Percentiles rank a stretch among this genome's conserved stretches.
These are phyloP conservation scores for Geotrichum cucujoidarum DNA, from an alignment of 1,139 yeast genomes.

Conservation along the genomic window DNA sequence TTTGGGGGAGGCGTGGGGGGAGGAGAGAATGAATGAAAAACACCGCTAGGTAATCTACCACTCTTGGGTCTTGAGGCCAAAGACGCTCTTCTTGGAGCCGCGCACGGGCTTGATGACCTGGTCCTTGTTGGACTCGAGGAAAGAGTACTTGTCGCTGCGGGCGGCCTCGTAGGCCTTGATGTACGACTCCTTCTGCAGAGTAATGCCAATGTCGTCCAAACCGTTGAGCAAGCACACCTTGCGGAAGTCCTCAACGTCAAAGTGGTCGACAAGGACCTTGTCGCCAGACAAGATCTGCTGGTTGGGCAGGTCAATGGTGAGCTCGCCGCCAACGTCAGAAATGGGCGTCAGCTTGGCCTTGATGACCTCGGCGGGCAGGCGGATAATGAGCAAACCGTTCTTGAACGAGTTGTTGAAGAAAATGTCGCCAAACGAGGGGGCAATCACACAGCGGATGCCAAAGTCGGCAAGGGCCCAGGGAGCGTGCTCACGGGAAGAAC, in stretches of 20 bases:
- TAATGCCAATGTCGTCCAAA: slow-evolving; percentile 92
- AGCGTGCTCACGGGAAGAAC: slow-evolving; percentile 98
- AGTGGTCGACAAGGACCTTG: slow-evolving; percentile 70
- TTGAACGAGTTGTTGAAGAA: slow-evolving; percentile 95
- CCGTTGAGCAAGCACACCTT: slow-evolving; percentile 93
- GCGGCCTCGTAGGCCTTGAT: slow-evolving; percentile 67
- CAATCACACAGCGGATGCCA: slow-evolving; percentile 91
- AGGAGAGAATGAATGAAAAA: neutral
- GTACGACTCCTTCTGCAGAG: slow-evolving; percentile 79
- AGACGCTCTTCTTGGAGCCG: slow-evolving; percentile 65
- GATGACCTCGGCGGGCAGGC: slow-evolving; percentile 74
- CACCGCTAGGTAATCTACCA: slow-evolving; percentile 45
- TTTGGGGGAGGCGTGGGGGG: no score
- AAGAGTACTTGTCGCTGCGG: slow-evolving; percentile 77
- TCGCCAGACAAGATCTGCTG: slow-evolving; percentile 76
- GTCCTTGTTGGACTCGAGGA: slow-evolving; percentile 81
- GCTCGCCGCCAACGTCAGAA: slow-evolving; percentile 64
- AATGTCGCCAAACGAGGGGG: slow-evolving; percentile 97
- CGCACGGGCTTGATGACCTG: slow-evolving; percentile 51
- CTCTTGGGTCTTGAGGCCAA: slow-evolving; percentile 70
- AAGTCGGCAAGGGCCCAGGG: slow-evolving; percentile 99
- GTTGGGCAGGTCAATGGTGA: slow-evolving; percentile 78
- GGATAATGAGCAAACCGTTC: slow-evolving; percentile 88
- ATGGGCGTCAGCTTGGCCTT: slow-evolving; percentile 66
- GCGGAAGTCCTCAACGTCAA: slow-evolving; percentile 86